A percentile compares a stretch with the other conserved stretches of the same genome.
phyloP scores from a whole-genome alignment of 345 rosid species.

The Hibiscus syriacus region DNA sequence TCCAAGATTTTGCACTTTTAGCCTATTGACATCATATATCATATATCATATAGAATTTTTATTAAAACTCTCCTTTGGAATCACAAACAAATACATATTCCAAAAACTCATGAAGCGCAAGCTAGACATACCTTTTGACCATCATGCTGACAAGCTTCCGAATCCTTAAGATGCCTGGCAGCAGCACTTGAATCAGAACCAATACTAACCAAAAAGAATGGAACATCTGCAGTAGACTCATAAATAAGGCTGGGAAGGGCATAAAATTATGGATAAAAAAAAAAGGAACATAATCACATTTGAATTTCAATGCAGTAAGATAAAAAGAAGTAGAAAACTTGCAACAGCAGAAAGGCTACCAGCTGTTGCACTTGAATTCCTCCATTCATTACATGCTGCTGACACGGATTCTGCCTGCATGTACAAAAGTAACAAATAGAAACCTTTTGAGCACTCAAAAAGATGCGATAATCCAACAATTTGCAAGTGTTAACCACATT shows the following conservation, averaged over 20 bases:
- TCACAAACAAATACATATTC: constrained; percentile 4
- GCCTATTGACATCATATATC: too few species aligned
- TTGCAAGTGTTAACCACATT: constrained; percentile 5
- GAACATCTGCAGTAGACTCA: constrained; percentile 29
- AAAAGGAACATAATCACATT: background rate
- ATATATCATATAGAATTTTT: background rate
- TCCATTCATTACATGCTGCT: constrained; percentile 66
- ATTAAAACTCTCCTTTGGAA: background rate
- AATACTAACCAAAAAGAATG: constrained; percentile 53
- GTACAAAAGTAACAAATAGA: background rate
- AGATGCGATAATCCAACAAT: background rate
- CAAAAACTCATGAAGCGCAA: constrained; percentile 1
- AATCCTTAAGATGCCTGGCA: constrained; percentile 30
- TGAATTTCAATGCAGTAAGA: background rate
- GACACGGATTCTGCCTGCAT: constrained; percentile 67
- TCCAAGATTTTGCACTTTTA: too few species aligned
- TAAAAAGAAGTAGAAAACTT: background rate
- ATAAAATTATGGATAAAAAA: background rate
- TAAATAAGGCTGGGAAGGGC: background rate
- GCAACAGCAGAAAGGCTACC: constrained; percentile 31
- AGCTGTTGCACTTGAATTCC: constrained; percentile 49
- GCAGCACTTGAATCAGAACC: constrained; percentile 47
- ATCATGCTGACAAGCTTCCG: constrained; percentile 55
- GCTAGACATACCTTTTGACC: constrained; percentile 53
- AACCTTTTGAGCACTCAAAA: background rate